Evolutionary conservation across 75 land plant genomes (phyloP), one percentile per base, ranked within the genome.

Genomic region (Chamaecyparis obtusa): DNA sequence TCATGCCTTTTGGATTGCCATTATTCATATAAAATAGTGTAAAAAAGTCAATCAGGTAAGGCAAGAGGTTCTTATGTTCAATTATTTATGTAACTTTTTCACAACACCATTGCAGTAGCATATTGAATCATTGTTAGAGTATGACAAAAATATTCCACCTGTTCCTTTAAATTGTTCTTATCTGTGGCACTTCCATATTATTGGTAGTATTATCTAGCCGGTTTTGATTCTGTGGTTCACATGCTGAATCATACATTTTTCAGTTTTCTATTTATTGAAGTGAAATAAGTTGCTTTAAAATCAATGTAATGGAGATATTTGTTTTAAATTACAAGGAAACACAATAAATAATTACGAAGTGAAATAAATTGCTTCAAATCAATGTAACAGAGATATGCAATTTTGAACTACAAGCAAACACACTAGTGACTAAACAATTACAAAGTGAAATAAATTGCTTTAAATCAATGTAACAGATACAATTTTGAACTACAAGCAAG

Each of bases 201-300:
- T 11, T 72, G 75, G 75, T 72, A 71, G 6, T 30, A 0, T 71
- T 71, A 72, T 72, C 15, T 72, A 9, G 35, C 32, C 32, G 11
- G 75, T 72, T 72, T 32, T 32, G 14, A 32, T 72, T 32, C 75
- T 33, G 11, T 32, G 11, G 9, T 30, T 33, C 75, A 32, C 75
- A 9, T 32, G 75, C 35, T 72, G 14, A 32, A 72, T 32, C 14
- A 9, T 32, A 13, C 75, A 32, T n/a, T 32, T 7, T 72, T 72
- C 67, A 11, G 35, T 72, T 72, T 71, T 72, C 35, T 72, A 32
- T 32, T 9, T 49, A 9, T 49, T 72, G 32, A 72, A 72, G 75
- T 32, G 75, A 10, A 33, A 74, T 74, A 74, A 74, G 76, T 74
- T 74, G 75, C 75, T 71, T 51, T 36, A n/a, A 74, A 74, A 74